Conservation (phyloP, 148 eudicot genomes). For the Persicaria tinctoria region DNA sequence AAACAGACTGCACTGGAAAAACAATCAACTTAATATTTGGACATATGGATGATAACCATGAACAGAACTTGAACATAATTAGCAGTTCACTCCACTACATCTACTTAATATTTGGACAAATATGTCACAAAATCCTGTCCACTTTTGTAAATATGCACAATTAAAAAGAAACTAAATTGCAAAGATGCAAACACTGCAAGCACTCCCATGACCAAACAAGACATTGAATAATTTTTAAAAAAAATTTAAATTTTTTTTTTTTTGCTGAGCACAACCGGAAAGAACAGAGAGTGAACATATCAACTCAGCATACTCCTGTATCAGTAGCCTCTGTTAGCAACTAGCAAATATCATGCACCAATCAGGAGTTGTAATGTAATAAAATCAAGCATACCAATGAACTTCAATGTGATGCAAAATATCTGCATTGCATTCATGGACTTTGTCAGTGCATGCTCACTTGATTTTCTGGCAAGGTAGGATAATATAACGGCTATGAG, state of each 20-base stretch:
- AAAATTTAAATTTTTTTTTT: not conserved
- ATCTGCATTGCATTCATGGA: slow-evolving; percentile 84
- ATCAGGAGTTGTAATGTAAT: not conserved
- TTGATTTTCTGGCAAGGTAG: slow-evolving; percentile 64
- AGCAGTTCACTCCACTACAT: not conserved
- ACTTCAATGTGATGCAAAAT: slow-evolving; percentile 66
- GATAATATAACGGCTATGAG: slow-evolving; percentile 55
- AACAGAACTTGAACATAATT: not conserved
- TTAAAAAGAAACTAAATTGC: not conserved
- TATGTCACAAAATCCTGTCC: not conserved
- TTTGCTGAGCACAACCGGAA: not conserved
- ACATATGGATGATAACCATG: not conserved
- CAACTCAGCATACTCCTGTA: not conserved
- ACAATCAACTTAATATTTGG: not conserved
- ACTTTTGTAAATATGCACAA: not conserved
- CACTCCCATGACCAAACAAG: not conserved
- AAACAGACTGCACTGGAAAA: not conserved
- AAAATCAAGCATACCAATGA: slow-evolving; percentile 52
- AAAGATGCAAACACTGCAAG: not conserved
- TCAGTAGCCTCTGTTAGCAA: not conserved
- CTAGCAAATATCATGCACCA: not conserved
- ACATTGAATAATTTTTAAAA: not conserved
- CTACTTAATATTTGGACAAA: not conserved
- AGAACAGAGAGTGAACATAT: not conserved
- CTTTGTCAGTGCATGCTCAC: slow-evolving; percentile 44